These are phyloP conservation scores for Acacia concinna DNA, from an alignment of 331 rosid genomes.

Conservation along the genomic window DNA sequence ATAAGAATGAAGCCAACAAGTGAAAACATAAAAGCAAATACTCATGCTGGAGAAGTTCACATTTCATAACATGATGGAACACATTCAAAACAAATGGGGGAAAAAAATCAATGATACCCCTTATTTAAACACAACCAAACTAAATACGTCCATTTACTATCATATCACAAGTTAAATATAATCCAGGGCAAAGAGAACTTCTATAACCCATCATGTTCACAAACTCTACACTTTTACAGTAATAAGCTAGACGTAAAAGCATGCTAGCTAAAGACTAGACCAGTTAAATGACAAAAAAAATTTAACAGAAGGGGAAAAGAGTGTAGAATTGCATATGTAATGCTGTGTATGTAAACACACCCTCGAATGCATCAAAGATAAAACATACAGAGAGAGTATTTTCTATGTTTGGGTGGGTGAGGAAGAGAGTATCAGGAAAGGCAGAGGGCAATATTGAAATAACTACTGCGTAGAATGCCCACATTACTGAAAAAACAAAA, in stretches of 20 bases:
- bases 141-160: conserved; percentile 2
- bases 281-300: neutral
- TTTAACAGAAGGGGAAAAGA: neutral
- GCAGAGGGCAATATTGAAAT: conserved; percentile 9
- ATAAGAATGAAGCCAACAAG: conserved; percentile 17
- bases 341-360: neutral
- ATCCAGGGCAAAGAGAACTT: neutral
- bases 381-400: neutral
- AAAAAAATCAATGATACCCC: neutral
- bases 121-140: conserved; percentile 17
- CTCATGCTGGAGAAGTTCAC: neutral
- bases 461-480: conserved; percentile 22
- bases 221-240: conserved; percentile 22
- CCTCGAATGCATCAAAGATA: neutral
- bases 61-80: conserved; percentile 29
- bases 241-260: conserved; percentile 15
- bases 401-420: neutral
- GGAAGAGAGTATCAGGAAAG: neutral
- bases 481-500: neutral
- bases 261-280: neutral
- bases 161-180: conserved; percentile 22
- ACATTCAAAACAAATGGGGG: neutral
- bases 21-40: conserved; percentile 5
- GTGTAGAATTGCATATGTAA: neutral
- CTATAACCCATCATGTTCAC: conserved; percentile 26